Evolutionary conservation across 805 yeast species (phyloP), one percentile per base, ranked within the genome.

Genomic region (Schwanniomyces polymorphus): DNA sequence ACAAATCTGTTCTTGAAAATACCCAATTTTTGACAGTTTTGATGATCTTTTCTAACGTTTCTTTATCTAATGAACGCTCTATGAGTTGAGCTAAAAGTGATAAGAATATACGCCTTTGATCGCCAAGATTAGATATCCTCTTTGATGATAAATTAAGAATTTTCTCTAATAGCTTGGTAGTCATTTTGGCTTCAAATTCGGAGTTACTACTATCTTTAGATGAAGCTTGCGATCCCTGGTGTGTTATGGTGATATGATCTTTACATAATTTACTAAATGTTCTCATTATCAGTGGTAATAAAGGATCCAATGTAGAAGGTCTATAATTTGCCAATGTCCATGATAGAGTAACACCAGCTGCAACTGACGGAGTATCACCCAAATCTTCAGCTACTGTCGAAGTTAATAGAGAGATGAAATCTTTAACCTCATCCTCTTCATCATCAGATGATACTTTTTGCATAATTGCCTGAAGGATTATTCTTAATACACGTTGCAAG

Each of bases 241-340:
- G 84, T 6, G 88, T 78, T 34, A 82, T 75, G 5, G 86, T 76
- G 25, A 85, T 80, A 59, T 91, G 96, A 63, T 91, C 97, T 55
- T 89, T 89, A 60, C 94, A 89, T 42, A 92, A 75, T 61, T 89
- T 91, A 51, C 91, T 88, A 66, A 95, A 85, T 0, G 96, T 89
- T 60, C 91, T 82, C 85, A 94, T 86, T 10, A 91, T 76, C 51
- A 81, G 70, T 2, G 89, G 91, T 49, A 94, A 73, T 43, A 90
- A 71, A 0, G 89, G 76, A 52, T 91, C 96, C 43, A 92, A 74
- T 8, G 82, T 78, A 25, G 81, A 78, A 0, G 97, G 96, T 44
- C 83, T 79, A 59, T 79, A 84, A 52, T 82, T 80, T 12, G 91
- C 87, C 43, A 91, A 72, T 0, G 95, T 88, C 91, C 87, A 92